phyloP scores from a whole-genome alignment of 306 rosid species.

The Rosa rugosa region DNA sequence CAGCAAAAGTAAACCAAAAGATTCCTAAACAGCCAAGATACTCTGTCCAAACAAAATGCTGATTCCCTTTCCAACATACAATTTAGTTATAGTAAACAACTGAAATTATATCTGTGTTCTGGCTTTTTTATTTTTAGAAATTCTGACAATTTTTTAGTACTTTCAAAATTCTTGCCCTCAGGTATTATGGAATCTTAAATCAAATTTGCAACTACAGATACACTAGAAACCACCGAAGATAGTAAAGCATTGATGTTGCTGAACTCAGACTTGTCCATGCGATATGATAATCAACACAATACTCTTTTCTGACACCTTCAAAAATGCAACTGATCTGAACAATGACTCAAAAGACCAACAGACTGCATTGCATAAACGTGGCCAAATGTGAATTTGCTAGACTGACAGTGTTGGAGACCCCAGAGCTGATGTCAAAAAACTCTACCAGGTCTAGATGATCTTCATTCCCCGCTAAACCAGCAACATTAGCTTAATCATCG shows the following conservation, averaged over 20 bases:
- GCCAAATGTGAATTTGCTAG: neutral
- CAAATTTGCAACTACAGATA: slow-evolving; percentile 10
- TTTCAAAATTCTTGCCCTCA: slow-evolving; percentile 7
- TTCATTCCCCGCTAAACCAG: neutral
- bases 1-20: slow-evolving; percentile 16
- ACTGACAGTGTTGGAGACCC: slow-evolving; percentile 18
- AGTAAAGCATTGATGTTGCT: neutral
- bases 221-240: slow-evolving; percentile 11
- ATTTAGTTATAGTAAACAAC: slow-evolving; percentile 11
- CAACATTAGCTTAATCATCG: neutral
- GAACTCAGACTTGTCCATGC: slow-evolving; percentile 16
- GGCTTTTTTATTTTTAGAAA: neutral
- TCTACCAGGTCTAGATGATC: slow-evolving; percentile 10
- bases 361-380: neutral
- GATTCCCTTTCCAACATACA: slow-evolving; percentile 32
- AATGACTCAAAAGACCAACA: slow-evolving; percentile 7
- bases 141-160: slow-evolving; percentile 15
- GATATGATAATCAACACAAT: slow-evolving; percentile 3
- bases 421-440: slow-evolving; percentile 5
- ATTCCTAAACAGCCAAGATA: slow-evolving; percentile 27
- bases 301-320: slow-evolving; percentile 18
- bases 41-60: slow-evolving; percentile 23
- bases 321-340: slow-evolving; percentile 3
- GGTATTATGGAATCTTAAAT: neutral
- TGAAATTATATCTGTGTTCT: slow-evolving; percentile 26